A percentile compares a stretch with the other conserved stretches of the same genome.
These are phyloP conservation scores for Yamadazyma blattariae DNA, from an alignment of 1,139 yeast genomes.

Conservation along the genomic window DNA sequence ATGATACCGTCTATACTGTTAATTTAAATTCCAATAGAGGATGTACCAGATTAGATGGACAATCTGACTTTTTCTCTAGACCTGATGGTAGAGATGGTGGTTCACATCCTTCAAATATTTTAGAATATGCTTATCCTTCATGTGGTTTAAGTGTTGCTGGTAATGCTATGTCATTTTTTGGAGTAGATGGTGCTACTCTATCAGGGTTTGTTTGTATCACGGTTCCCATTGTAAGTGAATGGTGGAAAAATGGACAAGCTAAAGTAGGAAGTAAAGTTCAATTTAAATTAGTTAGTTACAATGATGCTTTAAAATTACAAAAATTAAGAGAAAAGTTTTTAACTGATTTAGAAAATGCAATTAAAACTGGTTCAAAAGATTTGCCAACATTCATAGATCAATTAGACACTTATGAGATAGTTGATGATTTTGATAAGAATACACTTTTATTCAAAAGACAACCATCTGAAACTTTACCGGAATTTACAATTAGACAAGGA, in stretches of 20 bases:
- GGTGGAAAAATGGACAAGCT: slow-evolving; percentile 38
- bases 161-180: slow-evolving; percentile 26
- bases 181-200: slow-evolving; percentile 33
- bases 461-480: slow-evolving; percentile 9
- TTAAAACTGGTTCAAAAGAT: slow-evolving; percentile 3
- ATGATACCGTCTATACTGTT: slow-evolving; percentile 22
- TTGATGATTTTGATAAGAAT: too few relatives aligned
- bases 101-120: slow-evolving; percentile 32
- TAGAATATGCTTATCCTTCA: slow-evolving; percentile 33
- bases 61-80: slow-evolving; percentile 25
- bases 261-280: slow-evolving; percentile 22
- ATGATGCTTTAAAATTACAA: slow-evolving; percentile 23
- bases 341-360: slow-evolving; percentile 13
- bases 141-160: slow-evolving; percentile 36
- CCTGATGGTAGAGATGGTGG: slow-evolving; percentile 34
- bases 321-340: slow-evolving; percentile 19
- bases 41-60: slow-evolving; percentile 32
- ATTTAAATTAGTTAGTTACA: slow-evolving; percentile 22
- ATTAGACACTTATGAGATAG: slow-evolving; percentile 16
- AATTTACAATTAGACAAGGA: slow-evolving; percentile 25
- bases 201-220: slow-evolving; percentile 33
- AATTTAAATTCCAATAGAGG: slow-evolving; percentile 36
- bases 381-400: slow-evolving; percentile 12
- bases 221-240: slow-evolving; percentile 27
- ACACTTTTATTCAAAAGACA: slow-evolving; percentile 15